phyloP scores from a whole-genome alignment of 1,139 yeast genomes.

The Pichia sp. region DNA sequence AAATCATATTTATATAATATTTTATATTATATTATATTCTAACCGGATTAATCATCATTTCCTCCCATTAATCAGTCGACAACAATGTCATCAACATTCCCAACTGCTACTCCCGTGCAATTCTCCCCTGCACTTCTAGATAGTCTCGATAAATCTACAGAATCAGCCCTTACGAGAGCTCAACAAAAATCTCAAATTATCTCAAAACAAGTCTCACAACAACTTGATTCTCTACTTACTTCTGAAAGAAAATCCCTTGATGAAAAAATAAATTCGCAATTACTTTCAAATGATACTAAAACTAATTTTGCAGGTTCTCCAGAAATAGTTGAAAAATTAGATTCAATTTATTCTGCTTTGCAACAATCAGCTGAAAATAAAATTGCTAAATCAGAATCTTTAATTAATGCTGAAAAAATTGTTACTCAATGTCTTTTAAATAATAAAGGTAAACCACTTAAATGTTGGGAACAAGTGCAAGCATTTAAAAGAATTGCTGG shows the following conservation, averaged over 20 bases:
- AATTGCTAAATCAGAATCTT: slow-evolving; percentile 29
- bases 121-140: slow-evolving; percentile 63
- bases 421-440: slow-evolving; percentile 62
- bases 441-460: slow-evolving; percentile 69
- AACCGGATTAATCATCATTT: too few species aligned
- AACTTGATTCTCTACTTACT: slow-evolving; percentile 51
- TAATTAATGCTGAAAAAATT: slow-evolving; percentile 44
- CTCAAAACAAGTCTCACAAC: too few species aligned
- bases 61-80: too few species aligned
- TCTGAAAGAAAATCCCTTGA: slow-evolving; percentile 59
- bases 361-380: slow-evolving; percentile 23
- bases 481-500: slow-evolving; percentile 50
- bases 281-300: slow-evolving; percentile 5
- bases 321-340: slow-evolving; percentile 39
- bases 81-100: slow-evolving; percentile 42
- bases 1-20: too few species aligned
- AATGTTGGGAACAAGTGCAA: slow-evolving; percentile 85
- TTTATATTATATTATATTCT: too few species aligned
- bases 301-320: slow-evolving; percentile 15
- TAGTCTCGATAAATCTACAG: slow-evolving; percentile 60
- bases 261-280: slow-evolving; percentile 38
- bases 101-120: slow-evolving; percentile 56
- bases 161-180: slow-evolving; percentile 76
- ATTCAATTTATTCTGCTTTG: slow-evolving; percentile 31
- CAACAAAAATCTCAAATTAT: slow-evolving; percentile 75